Conservation (phyloP, 2,329 filamentous ascomycete genomes). For the Fusarium goolgardi region DNA sequence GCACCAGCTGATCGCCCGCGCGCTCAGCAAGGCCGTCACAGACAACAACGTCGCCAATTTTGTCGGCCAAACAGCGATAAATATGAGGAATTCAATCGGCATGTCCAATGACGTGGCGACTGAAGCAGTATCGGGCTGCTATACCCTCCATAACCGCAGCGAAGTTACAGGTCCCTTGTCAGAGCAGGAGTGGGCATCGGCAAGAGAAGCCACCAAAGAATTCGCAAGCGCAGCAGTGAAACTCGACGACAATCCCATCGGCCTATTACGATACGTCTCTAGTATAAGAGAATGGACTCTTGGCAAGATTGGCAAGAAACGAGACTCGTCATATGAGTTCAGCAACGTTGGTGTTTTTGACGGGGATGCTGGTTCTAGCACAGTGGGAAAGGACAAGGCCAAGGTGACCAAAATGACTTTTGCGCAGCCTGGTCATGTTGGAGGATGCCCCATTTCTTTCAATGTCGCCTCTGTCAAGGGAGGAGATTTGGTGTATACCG, state of each 20-base stretch:
- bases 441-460: constrained; percentile 37
- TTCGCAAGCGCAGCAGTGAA: constrained; percentile 26
- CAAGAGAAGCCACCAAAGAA: constrained; percentile 20
- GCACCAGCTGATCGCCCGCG: constrained; percentile 39
- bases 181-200: constrained; percentile 38
- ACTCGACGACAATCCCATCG: constrained; percentile 39
- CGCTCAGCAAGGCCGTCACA: constrained; percentile 34
- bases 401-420: constrained; percentile 41
- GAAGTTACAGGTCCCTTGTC: constrained; percentile 20
- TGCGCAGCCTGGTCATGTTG: constrained; percentile 40
- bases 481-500: constrained; percentile 37
- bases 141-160: constrained; percentile 21
- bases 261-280: constrained; percentile 37
- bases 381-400: background rate
- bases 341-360: constrained; percentile 43
- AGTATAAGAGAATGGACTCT: constrained; percentile 42
- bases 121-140: constrained; percentile 33
- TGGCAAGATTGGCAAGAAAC: constrained; percentile 33
- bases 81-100: constrained; percentile 41
- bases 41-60: constrained; percentile 41
- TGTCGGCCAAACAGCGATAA: constrained; percentile 41
- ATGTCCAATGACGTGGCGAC: constrained; percentile 34
- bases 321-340: constrained; percentile 42
- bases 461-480: constrained; percentile 39
- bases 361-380: background rate